Base-by-base conservation (phyloP, 306 rosid genomes). In the Amphicarpaea edgeworthii region DNA sequence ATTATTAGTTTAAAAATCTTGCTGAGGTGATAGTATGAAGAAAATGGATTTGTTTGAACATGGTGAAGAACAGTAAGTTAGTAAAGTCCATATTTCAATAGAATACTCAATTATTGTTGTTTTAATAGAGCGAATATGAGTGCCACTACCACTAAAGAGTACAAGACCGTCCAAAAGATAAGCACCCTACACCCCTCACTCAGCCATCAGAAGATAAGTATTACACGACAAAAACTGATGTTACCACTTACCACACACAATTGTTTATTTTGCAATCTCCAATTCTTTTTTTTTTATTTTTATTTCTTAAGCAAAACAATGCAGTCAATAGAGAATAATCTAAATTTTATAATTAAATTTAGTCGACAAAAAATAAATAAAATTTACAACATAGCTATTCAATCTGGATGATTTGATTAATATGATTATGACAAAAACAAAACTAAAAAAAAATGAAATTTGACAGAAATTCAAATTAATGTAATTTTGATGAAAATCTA, bases 211-310 rank as follows among this genome's bases (percentile, higher is more conserved):
- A 43, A 68, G 53, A 77, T 77, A 57, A 19, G 49, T 14, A 34
- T 43, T 9, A 23, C 4, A 46, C 20, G 51, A 55, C 76, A 68
- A 21, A 67, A 24, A 32, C n/a, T 42, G 57, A 73, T 73, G 77
- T n/a, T n/a, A 41, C n/a, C 5, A 12, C 7, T 16, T n/a, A 41
- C n/a, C 2, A 12, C 7, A 1, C 16, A 24, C 42, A 24, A 11
- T 14, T 72, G 1, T 54, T 34, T 23, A 57, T 57, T 40, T 40
- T 41, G 1, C 16, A 73, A 58, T 17, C 19, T n/a, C 17, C 17
- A 73, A 40, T 6, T 12, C 7, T 3, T 30, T 19, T 51, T 60
- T 60, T 32, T 5, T 28, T 28, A 0, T 0, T 2, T 0, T 2
- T 0, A 5, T 0, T 6, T 6, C 6, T 58, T 2, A 1, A 1